These are phyloP conservation scores for Helicocarpus griseus DNA, from an alignment of 2,329 filamentous ascomycete genomes.

Conservation along the genomic window DNA sequence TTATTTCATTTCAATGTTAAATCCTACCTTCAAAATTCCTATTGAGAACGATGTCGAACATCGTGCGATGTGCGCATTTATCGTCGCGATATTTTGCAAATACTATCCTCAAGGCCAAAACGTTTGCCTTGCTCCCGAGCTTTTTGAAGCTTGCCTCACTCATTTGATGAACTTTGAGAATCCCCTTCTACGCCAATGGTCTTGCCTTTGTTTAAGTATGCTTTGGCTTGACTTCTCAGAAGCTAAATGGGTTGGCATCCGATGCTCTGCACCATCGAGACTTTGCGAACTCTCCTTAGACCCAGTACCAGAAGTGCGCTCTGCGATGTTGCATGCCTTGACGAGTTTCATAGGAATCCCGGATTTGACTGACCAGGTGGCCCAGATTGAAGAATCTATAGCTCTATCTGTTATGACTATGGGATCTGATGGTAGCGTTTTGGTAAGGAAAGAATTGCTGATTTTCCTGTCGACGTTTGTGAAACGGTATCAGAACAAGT, in stretches of 20 bases:
- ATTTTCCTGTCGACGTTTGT: constrained; percentile 92
- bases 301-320: constrained; percentile 81
- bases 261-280: constrained; percentile 72
- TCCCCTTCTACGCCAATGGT: constrained; percentile 85
- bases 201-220: constrained; percentile 88
- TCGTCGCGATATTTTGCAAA: constrained; percentile 94
- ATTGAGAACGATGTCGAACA: constrained; percentile 87
- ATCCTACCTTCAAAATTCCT: constrained; percentile 71
- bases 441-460: constrained; percentile 86
- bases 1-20: constrained; percentile 90
- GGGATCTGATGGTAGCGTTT: constrained; percentile 85
- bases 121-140: constrained; percentile 80
- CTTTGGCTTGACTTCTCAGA: constrained; percentile 85
- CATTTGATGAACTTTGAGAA: constrained; percentile 83
- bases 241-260: constrained; percentile 92
- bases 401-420: constrained; percentile 83
- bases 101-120: constrained; percentile 85
- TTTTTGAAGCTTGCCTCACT: constrained; percentile 76
- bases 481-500: constrained; percentile 81
- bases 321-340: constrained; percentile 86
- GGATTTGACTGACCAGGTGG: constrained; percentile 82
- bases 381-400: constrained; percentile 80
- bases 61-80: constrained; percentile 98
- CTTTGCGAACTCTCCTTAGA: constrained; percentile 75
- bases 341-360: constrained; percentile 91